Evolutionary conservation across 345 rosid species (phyloP).

Genomic region (Dovyalis caffra): DNA sequence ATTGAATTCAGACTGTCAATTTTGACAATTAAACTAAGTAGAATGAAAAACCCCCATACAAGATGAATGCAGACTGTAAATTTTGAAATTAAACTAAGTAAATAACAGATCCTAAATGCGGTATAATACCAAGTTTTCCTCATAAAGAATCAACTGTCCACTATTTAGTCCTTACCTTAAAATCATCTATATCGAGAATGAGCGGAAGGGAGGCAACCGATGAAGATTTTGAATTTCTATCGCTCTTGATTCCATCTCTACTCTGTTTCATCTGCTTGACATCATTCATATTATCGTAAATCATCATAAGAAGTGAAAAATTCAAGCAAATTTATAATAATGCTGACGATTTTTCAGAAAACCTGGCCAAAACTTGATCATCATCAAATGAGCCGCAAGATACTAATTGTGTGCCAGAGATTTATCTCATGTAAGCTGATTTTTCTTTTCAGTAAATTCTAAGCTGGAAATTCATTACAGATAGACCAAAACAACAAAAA

Average conservation of each 20-base stretch:
- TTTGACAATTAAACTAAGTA: not conserved
- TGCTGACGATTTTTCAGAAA: not conserved
- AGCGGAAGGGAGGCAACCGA: slow-evolving; percentile 62
- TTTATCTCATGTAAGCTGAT: not conserved
- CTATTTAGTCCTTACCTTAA: slow-evolving; percentile 56
- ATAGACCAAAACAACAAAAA: not conserved
- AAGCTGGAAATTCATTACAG: not conserved
- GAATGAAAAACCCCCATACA: slow-evolving; percentile 86
- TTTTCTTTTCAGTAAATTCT: not conserved
- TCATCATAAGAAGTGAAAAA: not conserved
- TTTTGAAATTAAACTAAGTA: not conserved
- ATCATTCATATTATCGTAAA: not conserved
- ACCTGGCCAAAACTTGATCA: not conserved
- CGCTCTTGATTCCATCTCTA: slow-evolving; percentile 47
- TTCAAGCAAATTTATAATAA: not conserved
- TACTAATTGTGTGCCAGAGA: not conserved
- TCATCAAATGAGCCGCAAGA: not conserved
- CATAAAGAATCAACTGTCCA: not conserved
- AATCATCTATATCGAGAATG: slow-evolving; percentile 86
- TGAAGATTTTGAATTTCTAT: slow-evolving; percentile 49
- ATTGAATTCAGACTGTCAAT: slow-evolving; percentile 4
- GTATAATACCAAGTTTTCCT: not conserved
- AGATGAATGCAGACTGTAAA: slow-evolving; percentile 3
- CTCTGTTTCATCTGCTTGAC: slow-evolving; percentile 59
- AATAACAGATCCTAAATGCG: not conserved